These are phyloP conservation scores for Ramaria sp. DNA, from an alignment of 768 basidiomycete genomes.

Conservation along the genomic window DNA sequence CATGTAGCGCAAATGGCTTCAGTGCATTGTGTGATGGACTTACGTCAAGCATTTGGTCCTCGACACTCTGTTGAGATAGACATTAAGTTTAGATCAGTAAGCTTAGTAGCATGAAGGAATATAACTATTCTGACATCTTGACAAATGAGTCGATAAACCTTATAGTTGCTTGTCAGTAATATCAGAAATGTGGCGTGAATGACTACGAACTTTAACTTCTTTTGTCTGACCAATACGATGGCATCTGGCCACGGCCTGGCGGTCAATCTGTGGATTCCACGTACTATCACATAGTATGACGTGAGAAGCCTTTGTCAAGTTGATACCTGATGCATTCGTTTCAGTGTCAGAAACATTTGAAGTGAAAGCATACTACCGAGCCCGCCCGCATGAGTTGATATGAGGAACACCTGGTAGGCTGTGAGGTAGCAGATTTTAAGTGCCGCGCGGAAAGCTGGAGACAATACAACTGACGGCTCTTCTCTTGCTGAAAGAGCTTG, in stretches of 20 bases:
- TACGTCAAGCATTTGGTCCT: conserved; percentile 61
- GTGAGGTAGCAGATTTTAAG: not conserved
- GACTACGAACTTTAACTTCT: conserved; percentile 40
- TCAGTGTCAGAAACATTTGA: not conserved
- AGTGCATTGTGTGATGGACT: too few species aligned
- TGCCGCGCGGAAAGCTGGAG: not conserved
- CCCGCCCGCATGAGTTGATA: conserved; percentile 65
- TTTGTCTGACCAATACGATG: conserved; percentile 62
- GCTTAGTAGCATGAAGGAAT: not conserved
- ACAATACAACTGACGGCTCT: conserved; percentile 32
- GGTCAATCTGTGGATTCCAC: conserved; percentile 29
- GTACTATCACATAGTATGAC: conserved; percentile 21
- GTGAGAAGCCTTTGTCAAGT: conserved; percentile 9
- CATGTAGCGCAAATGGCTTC: too few species aligned
- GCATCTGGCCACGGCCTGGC: conserved; percentile 22
- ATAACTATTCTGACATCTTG: conserved; percentile 26
- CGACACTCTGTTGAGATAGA: conserved; percentile 33
- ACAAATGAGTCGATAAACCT: conserved; percentile 64
- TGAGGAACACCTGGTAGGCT: conserved; percentile 59
- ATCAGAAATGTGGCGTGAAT: not conserved
- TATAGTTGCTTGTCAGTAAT: not conserved
- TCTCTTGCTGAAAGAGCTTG: conserved; percentile 48
- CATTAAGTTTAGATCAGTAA: not conserved
- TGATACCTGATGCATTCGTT: conserved; percentile 7
- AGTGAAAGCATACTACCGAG: conserved; percentile 33